Evolutionary conservation across 768 basidiomycete genomes (phyloP), one percentile per base, ranked within the genome.

Genomic region (Leccinum arenicola): DNA sequence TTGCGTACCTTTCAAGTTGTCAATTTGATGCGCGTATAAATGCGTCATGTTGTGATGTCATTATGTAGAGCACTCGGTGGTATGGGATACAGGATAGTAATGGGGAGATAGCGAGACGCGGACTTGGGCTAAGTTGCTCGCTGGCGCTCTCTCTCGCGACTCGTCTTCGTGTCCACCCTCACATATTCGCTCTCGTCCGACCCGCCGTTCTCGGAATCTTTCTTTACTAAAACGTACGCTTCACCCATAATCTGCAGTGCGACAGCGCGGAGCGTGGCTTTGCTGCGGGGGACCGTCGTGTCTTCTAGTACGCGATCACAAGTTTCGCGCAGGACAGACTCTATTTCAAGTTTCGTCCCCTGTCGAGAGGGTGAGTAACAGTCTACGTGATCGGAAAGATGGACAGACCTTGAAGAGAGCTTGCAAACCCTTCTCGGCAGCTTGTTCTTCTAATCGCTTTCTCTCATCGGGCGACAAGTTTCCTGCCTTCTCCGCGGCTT

Each of bases 261-360:
- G 21, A 90, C 82, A 0, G 94, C 94, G 17, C 93, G 82, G 55
- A 93, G 74, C 35, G 84, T 78, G 1, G 86, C 80, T 69, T 91
- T 90, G 38, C 80, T 62, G 0, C 81, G 78, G 1, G 82, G 58
- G 50, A 89, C 69, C 7, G 70, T 66, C 0, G 83, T 73, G 56
- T 90, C 86, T 49, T 80, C 80, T 6, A 95, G 78, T 17, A 95
- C 78, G 23, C 86, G 82, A 63, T 95, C 93, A 68, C 93, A 95
- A 1, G 89, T 89, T 72, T 95, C 93, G 15, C 93, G 86, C 6
- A 96, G 75, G 43, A 96, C 84, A 5, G 91, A 92, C 69, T 96
- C 93, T 55, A 95, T 82, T 70, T 96, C 93, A 27, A 96, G 86
- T 71, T 95, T 95, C 17, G 93, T 86, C 5, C 93, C 93, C 91